These are phyloP conservation scores for Penicillium freii DNA, from an alignment of 2,329 filamentous ascomycete species.

Conservation along the genomic window DNA sequence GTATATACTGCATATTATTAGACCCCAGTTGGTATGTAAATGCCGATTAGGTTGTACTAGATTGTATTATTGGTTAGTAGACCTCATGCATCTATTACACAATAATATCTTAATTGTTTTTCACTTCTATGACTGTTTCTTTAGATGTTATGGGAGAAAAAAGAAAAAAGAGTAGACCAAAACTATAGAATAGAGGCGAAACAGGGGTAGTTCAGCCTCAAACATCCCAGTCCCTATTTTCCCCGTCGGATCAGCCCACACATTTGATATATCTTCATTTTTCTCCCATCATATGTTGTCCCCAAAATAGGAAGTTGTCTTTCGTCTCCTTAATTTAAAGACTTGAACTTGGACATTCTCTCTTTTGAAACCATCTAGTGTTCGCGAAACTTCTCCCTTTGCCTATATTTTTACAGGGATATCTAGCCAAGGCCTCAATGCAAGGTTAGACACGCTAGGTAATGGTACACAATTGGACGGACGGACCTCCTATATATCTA, in stretches of 20 bases:
- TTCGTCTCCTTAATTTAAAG: background rate
- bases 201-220: background rate
- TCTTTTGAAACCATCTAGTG: background rate
- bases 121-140: background rate
- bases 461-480: background rate
- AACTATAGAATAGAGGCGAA: background rate
- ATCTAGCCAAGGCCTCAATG: background rate
- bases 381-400: background rate
- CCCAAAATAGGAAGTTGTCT: background rate
- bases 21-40: background rate
- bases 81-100: background rate
- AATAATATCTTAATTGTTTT: background rate
- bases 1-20: background rate
- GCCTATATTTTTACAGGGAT: background rate
- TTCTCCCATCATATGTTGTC: background rate
- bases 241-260: constrained; percentile 8
- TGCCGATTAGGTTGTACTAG: background rate
- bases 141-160: background rate
- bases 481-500: background rate
- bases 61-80: background rate
- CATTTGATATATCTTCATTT: background rate
- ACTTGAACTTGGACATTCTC: background rate
- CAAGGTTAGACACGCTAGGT: background rate
- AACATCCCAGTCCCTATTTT: background rate
- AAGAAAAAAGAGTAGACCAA: too few species aligned